Base-by-base conservation (phyloP, 2,329 filamentous ascomycete genomes). In the Plectosphaerella cucumerina region DNA sequence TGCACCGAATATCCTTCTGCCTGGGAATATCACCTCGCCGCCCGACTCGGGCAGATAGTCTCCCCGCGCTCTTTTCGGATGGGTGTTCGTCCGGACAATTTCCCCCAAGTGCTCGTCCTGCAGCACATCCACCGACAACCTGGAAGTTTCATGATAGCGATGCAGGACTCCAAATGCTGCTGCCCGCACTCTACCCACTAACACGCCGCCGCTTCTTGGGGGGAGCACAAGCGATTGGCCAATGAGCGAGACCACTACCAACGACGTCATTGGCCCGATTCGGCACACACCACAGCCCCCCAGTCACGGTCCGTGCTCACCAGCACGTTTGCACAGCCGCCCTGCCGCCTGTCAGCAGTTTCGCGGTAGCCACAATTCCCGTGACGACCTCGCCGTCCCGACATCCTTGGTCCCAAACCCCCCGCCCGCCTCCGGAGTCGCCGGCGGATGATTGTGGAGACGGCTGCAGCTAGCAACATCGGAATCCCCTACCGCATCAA, bases 171-270 rank as follows among this genome's bases (percentile, higher is more conserved):
- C 6, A 8, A 11, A 11, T 31, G 26, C 26, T 31, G 26, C 12
- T 4, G 9, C 26, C 26, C 26, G 26, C 26, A 31, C 26, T 31
- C 12, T 11, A 11, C 26, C 26, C 26, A 31, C 26, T 31, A 31
- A 31, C 26, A 31, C 26, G 26, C 26, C 26, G 26, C 12, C 26
- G 26, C 26, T 31, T 31, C 26, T n/a, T 10, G 3, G n/a, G 17
- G 44, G 53, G 48, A 53, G 47, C 48, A 33, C 50, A 56, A 56
- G 53, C 54, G 54, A 56, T 56, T 56, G 54, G 54, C 44, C 26
- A 35, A 47, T 39, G 43, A 55, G 42, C 54, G 54, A 56, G 50
- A 43, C n/a, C 47, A 50, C 6, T 21, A 20, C 23, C 31, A 15
- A 33, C 39, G 45, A 47, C 39, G 45, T 47, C 45, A 47, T 47